These are phyloP conservation scores for Nemania sp. DNA, from an alignment of 2,329 filamentous ascomycete species.

Conservation along the genomic window DNA sequence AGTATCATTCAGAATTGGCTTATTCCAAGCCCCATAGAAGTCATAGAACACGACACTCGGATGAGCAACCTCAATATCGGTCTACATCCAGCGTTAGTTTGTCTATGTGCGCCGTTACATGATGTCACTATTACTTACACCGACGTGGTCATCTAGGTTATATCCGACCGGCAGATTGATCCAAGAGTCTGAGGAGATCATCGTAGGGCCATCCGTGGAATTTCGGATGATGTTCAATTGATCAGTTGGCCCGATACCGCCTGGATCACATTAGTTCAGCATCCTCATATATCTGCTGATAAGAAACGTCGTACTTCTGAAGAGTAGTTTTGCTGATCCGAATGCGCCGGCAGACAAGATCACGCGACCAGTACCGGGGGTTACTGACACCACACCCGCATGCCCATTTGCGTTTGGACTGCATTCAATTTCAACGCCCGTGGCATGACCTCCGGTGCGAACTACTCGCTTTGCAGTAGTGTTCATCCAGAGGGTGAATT, in stretches of 20 bases:
- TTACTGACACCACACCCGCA: constrained; percentile 70
- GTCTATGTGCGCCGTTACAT: not conserved
- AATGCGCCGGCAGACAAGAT: constrained; percentile 77
- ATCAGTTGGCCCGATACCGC: constrained; percentile 73
- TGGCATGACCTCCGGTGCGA: constrained; percentile 70
- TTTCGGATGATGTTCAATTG: constrained; percentile 67
- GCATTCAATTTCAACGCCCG: constrained; percentile 74
- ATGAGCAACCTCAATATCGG: constrained; percentile 61
- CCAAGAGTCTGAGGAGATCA: constrained; percentile 64
- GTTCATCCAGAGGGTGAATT: constrained; percentile 77
- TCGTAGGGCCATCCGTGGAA: constrained; percentile 62
- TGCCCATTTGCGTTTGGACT: constrained; percentile 62
- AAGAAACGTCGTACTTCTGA: constrained; percentile 62
- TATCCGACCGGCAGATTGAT: constrained; percentile 70
- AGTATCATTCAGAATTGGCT: constrained; percentile 59
- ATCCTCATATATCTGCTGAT: not conserved
- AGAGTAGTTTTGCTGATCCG: constrained; percentile 74
- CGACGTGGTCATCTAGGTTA: constrained; percentile 69
- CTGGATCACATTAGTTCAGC: constrained; percentile 38
- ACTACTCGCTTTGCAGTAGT: constrained; percentile 74
- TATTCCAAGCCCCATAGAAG: constrained; percentile 71
- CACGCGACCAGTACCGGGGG: constrained; percentile 70
- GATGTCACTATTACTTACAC: constrained; percentile 46
- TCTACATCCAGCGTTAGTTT: constrained; percentile 46
- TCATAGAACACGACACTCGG: constrained; percentile 69